Evolutionary conservation across 306 rosid genomes (phyloP).

Genomic region (Canavalia gladiata): DNA sequence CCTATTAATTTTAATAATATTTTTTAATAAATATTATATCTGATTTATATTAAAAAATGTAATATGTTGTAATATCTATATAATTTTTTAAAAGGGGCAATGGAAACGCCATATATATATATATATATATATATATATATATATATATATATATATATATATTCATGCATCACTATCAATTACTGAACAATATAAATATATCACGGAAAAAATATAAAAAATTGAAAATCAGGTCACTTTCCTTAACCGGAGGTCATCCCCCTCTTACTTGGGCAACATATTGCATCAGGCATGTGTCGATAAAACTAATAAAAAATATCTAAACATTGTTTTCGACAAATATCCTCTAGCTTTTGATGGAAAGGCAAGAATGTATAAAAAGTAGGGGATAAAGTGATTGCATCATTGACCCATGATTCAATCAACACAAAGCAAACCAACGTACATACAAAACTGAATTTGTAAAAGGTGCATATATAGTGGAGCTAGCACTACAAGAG

Average conservation of each 20-base stretch:
- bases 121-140: not conserved
- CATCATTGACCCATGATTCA: conserved; percentile 48
- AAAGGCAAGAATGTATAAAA: conserved; percentile 36
- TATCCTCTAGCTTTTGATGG: conserved; percentile 24
- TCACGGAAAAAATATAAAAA: not conserved
- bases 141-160: not conserved
- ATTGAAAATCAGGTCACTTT: conserved; percentile 1
- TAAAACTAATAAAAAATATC: not conserved
- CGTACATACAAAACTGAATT: not conserved
- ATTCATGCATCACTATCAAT: not conserved
- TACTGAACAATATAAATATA: not conserved
- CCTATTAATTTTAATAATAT: too few species aligned
- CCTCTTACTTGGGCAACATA: too few species aligned
- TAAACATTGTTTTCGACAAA: not conserved
- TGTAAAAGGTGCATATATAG: conserved; percentile 1
- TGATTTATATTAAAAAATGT: too few species aligned
- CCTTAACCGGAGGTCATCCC: conserved; percentile 13
- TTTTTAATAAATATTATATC: too few species aligned
- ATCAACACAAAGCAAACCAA: conserved; percentile 17
- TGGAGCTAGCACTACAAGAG: conserved; percentile 45
- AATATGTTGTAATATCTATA: too few species aligned
- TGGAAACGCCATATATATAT: not conserved
- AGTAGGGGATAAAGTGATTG: conserved; percentile 44
- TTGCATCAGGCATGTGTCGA: not conserved
- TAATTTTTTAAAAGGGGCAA: not conserved